These are phyloP conservation scores for Heliamphora exappendiculata DNA, from an alignment of 148 eudicot species.

Conservation along the genomic window DNA sequence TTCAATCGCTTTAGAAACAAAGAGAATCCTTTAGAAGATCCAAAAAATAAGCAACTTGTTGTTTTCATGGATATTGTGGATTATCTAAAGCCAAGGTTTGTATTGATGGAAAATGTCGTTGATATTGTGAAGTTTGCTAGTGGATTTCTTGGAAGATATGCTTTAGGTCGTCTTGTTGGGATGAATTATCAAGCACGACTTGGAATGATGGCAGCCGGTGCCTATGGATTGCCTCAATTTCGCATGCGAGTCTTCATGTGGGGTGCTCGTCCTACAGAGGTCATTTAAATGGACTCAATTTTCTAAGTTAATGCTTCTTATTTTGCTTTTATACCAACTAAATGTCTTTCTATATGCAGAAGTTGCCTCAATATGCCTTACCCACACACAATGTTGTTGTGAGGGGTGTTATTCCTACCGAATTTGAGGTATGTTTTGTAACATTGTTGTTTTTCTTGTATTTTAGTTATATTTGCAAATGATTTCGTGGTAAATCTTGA, in stretches of 20 bases:
- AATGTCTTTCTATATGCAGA: constrained; percentile 32
- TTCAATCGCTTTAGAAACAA: no score
- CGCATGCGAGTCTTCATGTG: constrained; percentile 69
- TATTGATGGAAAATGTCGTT: no score
- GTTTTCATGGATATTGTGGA: no score
- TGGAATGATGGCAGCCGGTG: constrained; percentile 84
- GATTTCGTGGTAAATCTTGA: not conserved
- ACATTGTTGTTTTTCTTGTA: not conserved
- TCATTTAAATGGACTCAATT: constrained; percentile 1
- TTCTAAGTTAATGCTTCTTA: not conserved
- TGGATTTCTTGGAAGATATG: constrained; percentile 63
- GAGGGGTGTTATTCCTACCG: constrained; percentile 52
- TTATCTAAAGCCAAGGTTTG: no score
- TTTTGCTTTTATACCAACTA: not conserved
- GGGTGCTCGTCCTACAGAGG: constrained; percentile 65
- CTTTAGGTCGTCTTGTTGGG: constrained; percentile 49
- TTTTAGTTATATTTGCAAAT: not conserved
- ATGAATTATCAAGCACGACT: constrained; percentile 64
- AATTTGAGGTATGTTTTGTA: constrained; percentile 50
- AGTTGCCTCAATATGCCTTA: constrained; percentile 62
- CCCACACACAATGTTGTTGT: constrained; percentile 61
- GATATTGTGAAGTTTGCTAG: constrained; percentile 41
- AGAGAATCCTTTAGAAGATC: constrained; percentile 43
- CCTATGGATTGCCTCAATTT: constrained; percentile 74
- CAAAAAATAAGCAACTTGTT: constrained; percentile 46